phyloP scores from a whole-genome alignment of 495 filamentous ascomycete genomes.

The Aspergillus nidulans region DNA sequence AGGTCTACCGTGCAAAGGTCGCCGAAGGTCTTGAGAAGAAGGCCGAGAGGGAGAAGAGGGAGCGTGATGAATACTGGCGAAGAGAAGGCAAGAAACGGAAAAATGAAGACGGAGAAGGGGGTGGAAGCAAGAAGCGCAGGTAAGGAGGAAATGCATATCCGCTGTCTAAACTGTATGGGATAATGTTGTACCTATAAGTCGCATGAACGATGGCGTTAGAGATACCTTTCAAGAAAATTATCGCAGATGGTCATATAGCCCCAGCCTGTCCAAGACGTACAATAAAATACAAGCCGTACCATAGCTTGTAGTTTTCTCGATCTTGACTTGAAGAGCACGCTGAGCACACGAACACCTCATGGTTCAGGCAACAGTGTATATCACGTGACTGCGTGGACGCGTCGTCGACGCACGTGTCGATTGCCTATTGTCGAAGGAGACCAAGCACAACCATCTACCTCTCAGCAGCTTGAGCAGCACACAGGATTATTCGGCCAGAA shows the following conservation, averaged over 20 bases:
- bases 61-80: constrained; percentile 89
- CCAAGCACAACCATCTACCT: neutral
- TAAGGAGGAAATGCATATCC: constrained; percentile 25
- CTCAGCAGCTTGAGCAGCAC: neutral
- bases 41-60: constrained; percentile 76
- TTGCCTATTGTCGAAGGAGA: neutral
- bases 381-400: constrained; percentile 35
- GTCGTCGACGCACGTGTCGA: constrained; percentile 35
- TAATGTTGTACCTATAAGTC: constrained; percentile 15
- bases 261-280: too few species aligned
- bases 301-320: too few species aligned
- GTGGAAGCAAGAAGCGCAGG: constrained; percentile 66
- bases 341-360: too few species aligned
- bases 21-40: constrained; percentile 77
- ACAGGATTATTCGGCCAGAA: neutral
- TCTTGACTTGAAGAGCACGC: too few species aligned
- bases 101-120: constrained; percentile 53
- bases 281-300: too few species aligned
- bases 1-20: constrained; percentile 74
- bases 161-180: constrained; percentile 15
- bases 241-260: neutral
- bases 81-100: constrained; percentile 93
- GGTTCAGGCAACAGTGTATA: neutral
- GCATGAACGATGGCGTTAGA: constrained; percentile 24
- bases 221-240: constrained; percentile 6